Evolutionary conservation across 2,329 filamentous ascomycete genomes (phyloP), one percentile per base, ranked within the genome.

Genomic region (Sporothrix phasma): DNA sequence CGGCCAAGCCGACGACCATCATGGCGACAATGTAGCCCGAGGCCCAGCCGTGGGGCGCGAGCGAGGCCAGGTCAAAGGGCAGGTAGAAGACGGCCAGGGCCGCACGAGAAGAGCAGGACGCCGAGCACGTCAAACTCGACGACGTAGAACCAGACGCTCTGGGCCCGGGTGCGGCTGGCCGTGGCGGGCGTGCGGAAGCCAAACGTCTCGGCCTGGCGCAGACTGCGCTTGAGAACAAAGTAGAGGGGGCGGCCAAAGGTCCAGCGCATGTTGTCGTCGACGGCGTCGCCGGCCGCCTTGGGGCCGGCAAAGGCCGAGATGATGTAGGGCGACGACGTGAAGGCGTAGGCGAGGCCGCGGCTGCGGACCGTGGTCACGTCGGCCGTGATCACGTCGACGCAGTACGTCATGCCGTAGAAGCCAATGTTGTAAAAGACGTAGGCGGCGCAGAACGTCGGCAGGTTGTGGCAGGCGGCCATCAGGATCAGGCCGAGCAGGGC

Each of bases 331-430:
- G 87, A 83, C n/a, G 81, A 79, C 17, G 84, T 84, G 67, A 88
- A 80, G 1, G 85, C 82, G 22, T 85, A 82, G 69, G 86, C 81
- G 61, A 90, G 77, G 10, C 82, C 84, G 70, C 87, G 81, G 73
- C 88, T 88, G 68, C 82, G 79, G n/a, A 90, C 77, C 13, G 80
- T 79, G 2, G 86, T 86, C 0, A 85, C 88, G 69, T 90, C 88
- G 65, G 86, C 83, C 64, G 87, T 82, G 71, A 90, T 85, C 61
- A 90, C 80, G 45, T 74, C 76, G 24, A 78, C 70, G 67, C 73
- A 76, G 71, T 77, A 79, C 67, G 72, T 73, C 46, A 77, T 71
- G 51, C 74, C 76, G 65, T 74, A 74, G 66, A 73, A 72, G 17
- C 88, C 88, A 49, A 87, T 81, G 63, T 80, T 80, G 70, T 87